Base-by-base conservation (phyloP, 2,329 filamentous ascomycete genomes). In the Colletotrichum chrysophilum region DNA sequence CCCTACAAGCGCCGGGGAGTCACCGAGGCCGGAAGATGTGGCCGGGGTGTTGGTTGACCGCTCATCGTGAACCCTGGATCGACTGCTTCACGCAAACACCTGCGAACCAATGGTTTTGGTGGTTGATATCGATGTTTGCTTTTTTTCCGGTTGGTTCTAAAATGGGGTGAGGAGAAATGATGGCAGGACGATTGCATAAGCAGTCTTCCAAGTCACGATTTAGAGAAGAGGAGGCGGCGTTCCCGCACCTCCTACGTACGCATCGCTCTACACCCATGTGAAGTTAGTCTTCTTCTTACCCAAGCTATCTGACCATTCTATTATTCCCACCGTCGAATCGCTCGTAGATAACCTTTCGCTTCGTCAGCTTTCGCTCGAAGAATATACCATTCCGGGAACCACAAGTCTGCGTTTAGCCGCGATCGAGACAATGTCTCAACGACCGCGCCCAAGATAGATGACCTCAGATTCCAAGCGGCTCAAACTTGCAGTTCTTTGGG, bases 381-480 rank as follows among this genome's bases (percentile, higher is more conserved):
- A 0, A 1, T 7, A 4, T 2, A 1, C 43, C 43, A 21, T 52
- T 52, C 0, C 43, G 0, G 43, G 43, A 13, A 7, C 43, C n/a
- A 7, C n/a, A 21, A 52, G n/a, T 1, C 43, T 52, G 43, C 43
- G n/a, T 10, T 52, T 52, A 21, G n/a, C 43, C 43, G 43, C 43
- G 43, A 52, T 52, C 43, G 43, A 21, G n/a, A 52, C n/a, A 52
- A 21, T 52, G 43, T 21, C 43, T 52, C n/a, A 52, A 21, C 4
- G 43, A 13, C 6, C n/a, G 43, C 43, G 43, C 5, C n/a, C 43
- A 52, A 52, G 43, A 21, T 24, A 52, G 43, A 52, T 52, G 43
- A 52, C 43, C 43, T 52, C 43, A 13, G n/a, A 52, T 52, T 52
- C 43, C 43, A 3, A 0, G n/a, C 10, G n/a, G n/a, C 43, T 21